These are phyloP conservation scores for Yarrowia sp. DNA, from an alignment of 805 yeast genomes.

Conservation along the genomic window DNA sequence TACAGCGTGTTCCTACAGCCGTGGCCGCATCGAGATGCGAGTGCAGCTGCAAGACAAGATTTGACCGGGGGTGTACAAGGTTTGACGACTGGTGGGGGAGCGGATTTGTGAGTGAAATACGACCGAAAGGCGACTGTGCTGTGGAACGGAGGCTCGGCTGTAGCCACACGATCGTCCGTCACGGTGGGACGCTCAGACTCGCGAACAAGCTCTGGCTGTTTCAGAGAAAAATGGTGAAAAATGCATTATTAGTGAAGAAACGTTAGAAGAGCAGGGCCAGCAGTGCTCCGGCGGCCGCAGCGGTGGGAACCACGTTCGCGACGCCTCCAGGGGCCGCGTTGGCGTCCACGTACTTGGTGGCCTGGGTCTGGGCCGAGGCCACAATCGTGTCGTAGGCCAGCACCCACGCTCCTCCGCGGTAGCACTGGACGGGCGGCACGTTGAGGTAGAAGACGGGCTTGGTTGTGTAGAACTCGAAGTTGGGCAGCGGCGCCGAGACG, in stretches of 20 bases:
- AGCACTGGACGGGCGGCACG: slow-evolving; percentile 18
- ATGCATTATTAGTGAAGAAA: slow-evolving; percentile 10
- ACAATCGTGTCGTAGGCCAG: slow-evolving; percentile 6
- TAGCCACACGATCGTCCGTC: too few species aligned
- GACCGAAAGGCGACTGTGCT: not conserved
- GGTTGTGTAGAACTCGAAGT: slow-evolving; percentile 3
- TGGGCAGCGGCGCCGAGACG: slow-evolving; percentile 2
- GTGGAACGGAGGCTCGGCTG: not conserved
- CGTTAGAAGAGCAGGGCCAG: slow-evolving; percentile 4
- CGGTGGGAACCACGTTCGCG: not conserved
- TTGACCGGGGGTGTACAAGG: slow-evolving; percentile 9
- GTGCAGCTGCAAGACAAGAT: slow-evolving; percentile 9
- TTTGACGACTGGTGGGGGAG: not conserved
- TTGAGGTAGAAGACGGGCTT: slow-evolving; percentile 13
- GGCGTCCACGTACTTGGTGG: slow-evolving; percentile 4
- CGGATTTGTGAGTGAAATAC: not conserved
- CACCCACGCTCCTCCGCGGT: slow-evolving; percentile 23
- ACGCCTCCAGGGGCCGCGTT: slow-evolving; percentile 8
- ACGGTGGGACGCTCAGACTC: too few species aligned
- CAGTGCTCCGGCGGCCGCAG: not conserved
- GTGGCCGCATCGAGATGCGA: not conserved
- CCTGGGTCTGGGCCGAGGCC: not conserved
- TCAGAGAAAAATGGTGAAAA: not conserved
- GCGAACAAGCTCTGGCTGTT: not conserved
- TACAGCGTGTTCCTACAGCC: too few species aligned